Evolutionary conservation across 108 stramenopile genomes (phyloP).

Genomic region (Pseudonitzschia delicatissima): DNA sequence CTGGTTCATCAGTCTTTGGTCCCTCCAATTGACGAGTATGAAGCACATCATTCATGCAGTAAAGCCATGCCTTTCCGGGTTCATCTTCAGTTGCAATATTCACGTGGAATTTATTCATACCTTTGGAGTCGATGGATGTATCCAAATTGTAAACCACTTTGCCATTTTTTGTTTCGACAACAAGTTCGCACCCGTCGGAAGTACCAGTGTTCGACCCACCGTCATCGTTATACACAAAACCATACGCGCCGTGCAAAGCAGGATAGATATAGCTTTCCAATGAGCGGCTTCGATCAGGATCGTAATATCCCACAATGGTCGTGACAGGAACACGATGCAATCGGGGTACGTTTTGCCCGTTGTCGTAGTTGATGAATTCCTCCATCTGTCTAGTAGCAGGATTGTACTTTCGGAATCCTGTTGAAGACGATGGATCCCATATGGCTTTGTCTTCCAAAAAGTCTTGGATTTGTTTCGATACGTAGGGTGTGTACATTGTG

Average conservation of each 20-base stretch:
- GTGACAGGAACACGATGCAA: constrained; percentile 4
- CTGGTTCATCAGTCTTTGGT: not conserved
- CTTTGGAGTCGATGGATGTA: not conserved
- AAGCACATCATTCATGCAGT: not conserved
- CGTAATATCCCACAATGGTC: constrained; percentile 2
- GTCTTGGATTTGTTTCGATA: not conserved
- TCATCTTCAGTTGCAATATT: constrained; percentile 1
- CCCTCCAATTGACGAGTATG: not conserved
- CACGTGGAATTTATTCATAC: constrained; percentile 3
- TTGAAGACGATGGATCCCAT: not conserved
- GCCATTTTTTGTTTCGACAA: not conserved
- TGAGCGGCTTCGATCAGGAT: not conserved
- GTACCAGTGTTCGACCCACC: not conserved
- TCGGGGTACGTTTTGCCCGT: not conserved
- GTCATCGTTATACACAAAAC: constrained; percentile 5
- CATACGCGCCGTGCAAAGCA: not conserved
- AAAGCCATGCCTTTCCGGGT: not conserved
- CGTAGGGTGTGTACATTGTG: not conserved
- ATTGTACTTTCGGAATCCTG: not conserved
- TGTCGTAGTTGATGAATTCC: not conserved
- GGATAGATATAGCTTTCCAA: not conserved
- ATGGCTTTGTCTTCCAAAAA: not conserved
- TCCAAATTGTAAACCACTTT: not conserved
- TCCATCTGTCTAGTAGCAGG: not conserved
- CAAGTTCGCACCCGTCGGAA: not conserved